phyloP scores from a whole-genome alignment of 495 filamentous ascomycete species.

The Clavariopsis aquatica region DNA sequence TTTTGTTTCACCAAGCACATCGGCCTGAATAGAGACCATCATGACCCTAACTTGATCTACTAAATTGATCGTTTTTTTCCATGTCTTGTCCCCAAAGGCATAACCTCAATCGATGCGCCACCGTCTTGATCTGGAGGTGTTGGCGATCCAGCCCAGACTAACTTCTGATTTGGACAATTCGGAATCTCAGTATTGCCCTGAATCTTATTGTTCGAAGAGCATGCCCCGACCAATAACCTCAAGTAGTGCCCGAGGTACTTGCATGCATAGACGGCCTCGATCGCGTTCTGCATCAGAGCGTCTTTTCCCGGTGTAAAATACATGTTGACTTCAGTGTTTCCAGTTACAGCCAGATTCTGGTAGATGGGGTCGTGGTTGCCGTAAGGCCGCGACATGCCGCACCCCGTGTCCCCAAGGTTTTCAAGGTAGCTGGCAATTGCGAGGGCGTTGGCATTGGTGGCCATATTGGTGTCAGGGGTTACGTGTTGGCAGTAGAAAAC shows the following conservation, averaged over 20 bases:
- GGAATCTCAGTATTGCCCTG: not conserved
- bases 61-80: no score
- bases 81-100: not conserved
- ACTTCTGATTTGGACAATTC: not conserved
- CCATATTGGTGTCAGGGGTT: conserved; percentile 1
- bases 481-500: not conserved
- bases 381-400: not conserved
- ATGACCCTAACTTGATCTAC: no score
- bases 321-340: conserved; percentile 3
- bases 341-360: not conserved
- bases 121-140: not conserved
- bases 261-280: not conserved
- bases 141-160: not conserved
- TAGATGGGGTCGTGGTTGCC: not conserved
- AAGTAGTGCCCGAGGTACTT: not conserved
- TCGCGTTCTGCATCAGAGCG: not conserved
- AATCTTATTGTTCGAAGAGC: not conserved
- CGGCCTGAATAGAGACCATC: no score
- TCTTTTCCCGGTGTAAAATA: not conserved
- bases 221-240: not conserved
- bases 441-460: not conserved
- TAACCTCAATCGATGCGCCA: not conserved
- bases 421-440: conserved; percentile 1
- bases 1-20: no score
- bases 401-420: not conserved